Conservation (phyloP, 495 filamentous ascomycete genomes). For the Penicillium argentinense region DNA sequence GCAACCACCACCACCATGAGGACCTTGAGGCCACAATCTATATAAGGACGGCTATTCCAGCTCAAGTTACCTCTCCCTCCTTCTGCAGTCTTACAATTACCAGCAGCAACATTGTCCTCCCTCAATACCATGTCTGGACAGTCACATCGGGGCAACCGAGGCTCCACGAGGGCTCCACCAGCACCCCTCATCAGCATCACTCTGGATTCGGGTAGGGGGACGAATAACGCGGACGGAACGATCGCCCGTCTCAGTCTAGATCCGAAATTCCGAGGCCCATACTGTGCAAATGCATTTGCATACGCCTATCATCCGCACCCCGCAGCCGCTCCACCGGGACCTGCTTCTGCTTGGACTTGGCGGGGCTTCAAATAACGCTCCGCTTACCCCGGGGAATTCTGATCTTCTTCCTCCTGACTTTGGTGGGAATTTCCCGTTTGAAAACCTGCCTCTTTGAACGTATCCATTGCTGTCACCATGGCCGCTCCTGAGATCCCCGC, state of each 20-base stretch:
- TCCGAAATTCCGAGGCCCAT: background rate
- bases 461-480: slow-evolving; percentile 14
- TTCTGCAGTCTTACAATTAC: too few relatives aligned
- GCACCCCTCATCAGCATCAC: slow-evolving; percentile 8
- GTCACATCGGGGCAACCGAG: slow-evolving; percentile 8
- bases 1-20: slow-evolving; percentile 1
- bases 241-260: background rate
- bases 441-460: background rate
- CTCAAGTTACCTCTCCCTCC: too few relatives aligned
- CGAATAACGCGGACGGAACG: background rate
- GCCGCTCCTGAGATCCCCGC: slow-evolving; percentile 49
- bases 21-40: slow-evolving; percentile 11
- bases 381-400: background rate
- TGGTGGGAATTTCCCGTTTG: too few relatives aligned
- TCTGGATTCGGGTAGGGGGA: background rate
- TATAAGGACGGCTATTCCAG: background rate
- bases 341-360: background rate
- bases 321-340: background rate
- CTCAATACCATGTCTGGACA: background rate
- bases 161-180: slow-evolving; percentile 9
- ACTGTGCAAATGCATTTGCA: background rate
- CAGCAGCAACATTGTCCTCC: too few relatives aligned
- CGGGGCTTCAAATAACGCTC: background rate
- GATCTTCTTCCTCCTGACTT: background rate
- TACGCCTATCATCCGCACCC: background rate